Percentiles rank a stretch among this genome's conserved stretches.
Evolutionary conservation across 495 filamentous ascomycete genomes (phyloP).

Genomic region (Penicillium turbatum): DNA sequence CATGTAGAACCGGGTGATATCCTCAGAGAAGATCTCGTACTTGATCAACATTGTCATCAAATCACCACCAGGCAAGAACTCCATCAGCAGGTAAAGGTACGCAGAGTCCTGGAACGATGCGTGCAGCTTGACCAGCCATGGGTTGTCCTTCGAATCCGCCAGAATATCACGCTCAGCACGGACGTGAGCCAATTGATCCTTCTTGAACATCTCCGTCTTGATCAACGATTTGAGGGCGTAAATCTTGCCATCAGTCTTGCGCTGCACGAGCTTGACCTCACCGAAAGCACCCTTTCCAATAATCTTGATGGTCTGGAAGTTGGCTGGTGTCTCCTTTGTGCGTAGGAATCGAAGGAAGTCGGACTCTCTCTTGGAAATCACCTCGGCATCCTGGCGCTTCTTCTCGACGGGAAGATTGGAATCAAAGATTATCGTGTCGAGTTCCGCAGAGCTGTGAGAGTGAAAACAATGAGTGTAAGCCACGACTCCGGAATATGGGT

Average conservation of each 20-base stretch:
- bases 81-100: conserved; percentile 98
- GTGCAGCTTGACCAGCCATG: conserved; percentile 97
- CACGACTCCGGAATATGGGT: not conserved
- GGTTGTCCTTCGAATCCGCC: conserved; percentile 91
- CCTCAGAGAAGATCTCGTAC: conserved; percentile 98
- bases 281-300: conserved; percentile 99
- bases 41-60: conserved; percentile 99
- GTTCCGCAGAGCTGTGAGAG: conserved; percentile 69
- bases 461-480: conserved; percentile 1
- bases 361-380: conserved; percentile 76
- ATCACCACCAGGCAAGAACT: conserved; percentile 96
- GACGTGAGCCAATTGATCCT: conserved; percentile 98
- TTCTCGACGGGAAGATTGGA: conserved; percentile 66
- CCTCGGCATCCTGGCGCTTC: conserved; percentile 72
- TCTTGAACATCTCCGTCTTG: conserved; percentile 99
- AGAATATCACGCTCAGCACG: conserved; percentile 96
- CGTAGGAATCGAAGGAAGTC: conserved; percentile 91
- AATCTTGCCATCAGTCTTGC: conserved; percentile 93
- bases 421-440: conserved; percentile 77
- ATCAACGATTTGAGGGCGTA: conserved; percentile 98
- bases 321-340: conserved; percentile 83
- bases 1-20: conserved; percentile 99
- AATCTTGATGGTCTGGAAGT: conserved; percentile 93
- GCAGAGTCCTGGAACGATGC: conserved; percentile 95
- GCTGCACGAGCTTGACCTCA: conserved; percentile 93